phyloP scores from a whole-genome alignment of 208 protist genomes.

The Naegleria gruberi region DNA sequence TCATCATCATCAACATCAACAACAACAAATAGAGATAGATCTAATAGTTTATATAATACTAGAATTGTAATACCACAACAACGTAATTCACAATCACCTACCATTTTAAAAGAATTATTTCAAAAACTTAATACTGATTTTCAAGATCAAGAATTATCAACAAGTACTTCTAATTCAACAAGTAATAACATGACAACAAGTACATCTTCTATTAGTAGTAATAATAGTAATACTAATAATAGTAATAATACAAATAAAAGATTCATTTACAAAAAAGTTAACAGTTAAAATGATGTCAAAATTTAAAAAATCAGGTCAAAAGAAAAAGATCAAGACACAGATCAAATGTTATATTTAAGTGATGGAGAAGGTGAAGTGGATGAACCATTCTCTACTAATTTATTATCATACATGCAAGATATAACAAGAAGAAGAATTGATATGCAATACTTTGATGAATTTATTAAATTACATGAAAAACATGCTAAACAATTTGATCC shows the following conservation, averaged over 20 bases:
- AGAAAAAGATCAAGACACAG: background rate
- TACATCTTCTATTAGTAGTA: no score
- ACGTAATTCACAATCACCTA: background rate
- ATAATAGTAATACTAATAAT: background rate
- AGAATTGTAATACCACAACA: background rate
- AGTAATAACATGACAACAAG: background rate
- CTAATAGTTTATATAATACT: background rate
- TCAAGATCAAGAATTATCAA: background rate
- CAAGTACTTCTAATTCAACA: background rate
- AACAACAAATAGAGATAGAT: background rate
- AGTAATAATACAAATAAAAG: background rate
- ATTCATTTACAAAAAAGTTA: background rate
- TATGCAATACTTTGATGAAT: background rate
- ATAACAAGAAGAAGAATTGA: background rate
- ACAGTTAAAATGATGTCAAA: background rate
- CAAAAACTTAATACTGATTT: background rate
- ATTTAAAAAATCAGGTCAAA: background rate
- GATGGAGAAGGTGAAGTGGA: background rate
- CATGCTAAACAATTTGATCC: background rate
- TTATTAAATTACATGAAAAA: background rate
- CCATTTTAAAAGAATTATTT: background rate
- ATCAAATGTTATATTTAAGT: background rate
- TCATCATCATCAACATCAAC: background rate
- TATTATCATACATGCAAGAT: background rate
- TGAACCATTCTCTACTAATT: background rate